Conservation (phyloP, 2,329 filamentous ascomycete genomes). For the Colletotrichum eremochloae region DNA sequence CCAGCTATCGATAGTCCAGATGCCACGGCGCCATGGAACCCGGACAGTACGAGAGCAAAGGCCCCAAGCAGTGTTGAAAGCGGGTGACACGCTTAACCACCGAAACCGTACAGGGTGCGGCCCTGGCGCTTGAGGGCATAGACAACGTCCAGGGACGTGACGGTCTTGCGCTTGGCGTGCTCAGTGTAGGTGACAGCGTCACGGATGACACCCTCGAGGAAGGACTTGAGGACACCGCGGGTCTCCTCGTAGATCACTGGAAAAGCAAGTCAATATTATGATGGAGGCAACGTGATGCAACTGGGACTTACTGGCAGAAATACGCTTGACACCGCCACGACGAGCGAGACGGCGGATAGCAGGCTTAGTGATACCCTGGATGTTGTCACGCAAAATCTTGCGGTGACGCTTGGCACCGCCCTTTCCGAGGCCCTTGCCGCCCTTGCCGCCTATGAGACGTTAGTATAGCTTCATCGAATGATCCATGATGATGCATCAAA, state of each 20-base stretch:
- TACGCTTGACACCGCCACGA: constrained; percentile 99
- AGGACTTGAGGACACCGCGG: constrained; percentile 82
- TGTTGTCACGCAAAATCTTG: constrained; percentile 99
- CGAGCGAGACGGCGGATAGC: constrained; percentile 98
- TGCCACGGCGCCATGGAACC: constrained; percentile 23
- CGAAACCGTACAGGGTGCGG: constrained; percentile 89
- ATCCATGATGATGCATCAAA: neutral
- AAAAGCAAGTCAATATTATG: constrained; percentile 37
- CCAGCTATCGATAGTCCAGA: neutral
- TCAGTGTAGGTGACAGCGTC: constrained; percentile 84
- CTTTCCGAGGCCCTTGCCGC: constrained; percentile 98
- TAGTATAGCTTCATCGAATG: constrained; percentile 8
- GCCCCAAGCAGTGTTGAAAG: constrained; percentile 18
- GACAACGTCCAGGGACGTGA: constrained; percentile 77
- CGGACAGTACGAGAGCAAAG: constrained; percentile 1
- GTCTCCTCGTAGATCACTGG: constrained; percentile 84
- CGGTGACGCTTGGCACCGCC: constrained; percentile 98
- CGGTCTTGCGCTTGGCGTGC: constrained; percentile 86
- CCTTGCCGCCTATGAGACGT: constrained; percentile 80
- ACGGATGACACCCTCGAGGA: constrained; percentile 82
- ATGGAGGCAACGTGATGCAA: too few relatives aligned
- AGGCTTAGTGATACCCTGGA: constrained; percentile 99
- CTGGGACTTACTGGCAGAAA: constrained; percentile 83
- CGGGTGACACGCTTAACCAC: constrained; percentile 72
- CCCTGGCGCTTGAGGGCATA: constrained; percentile 78